Evolutionary conservation across 179 eudicot species (phyloP).

Genomic region (Monotropa hypopitys): DNA sequence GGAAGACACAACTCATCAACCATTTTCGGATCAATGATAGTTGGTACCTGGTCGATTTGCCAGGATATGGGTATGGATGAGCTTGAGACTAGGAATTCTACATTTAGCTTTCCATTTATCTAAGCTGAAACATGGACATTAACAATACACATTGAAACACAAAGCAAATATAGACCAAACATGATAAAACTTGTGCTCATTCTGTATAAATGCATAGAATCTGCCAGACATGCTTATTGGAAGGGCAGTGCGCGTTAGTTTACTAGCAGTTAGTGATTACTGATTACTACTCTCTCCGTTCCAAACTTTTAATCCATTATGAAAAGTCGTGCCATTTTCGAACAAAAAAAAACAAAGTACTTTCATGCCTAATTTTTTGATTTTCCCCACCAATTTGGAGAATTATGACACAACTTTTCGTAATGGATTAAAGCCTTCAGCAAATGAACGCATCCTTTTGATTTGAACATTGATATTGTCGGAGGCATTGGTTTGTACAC

Average conservation of each 20-base stretch:
- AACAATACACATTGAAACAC: background rate
- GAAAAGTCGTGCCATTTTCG: too few species aligned
- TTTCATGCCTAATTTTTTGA: too few species aligned
- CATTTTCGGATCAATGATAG: slow-evolving; percentile 83
- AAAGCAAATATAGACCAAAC: background rate
- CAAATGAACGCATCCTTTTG: background rate
- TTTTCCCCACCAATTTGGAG: too few species aligned
- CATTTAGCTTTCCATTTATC: background rate
- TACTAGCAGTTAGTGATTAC: background rate
- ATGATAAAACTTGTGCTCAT: background rate
- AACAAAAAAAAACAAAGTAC: too few species aligned
- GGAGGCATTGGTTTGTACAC: background rate
- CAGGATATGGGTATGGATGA: slow-evolving; percentile 82
- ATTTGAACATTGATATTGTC: background rate
- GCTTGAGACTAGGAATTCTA: slow-evolving; percentile 2
- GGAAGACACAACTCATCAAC: slow-evolving; percentile 96
- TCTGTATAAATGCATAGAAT: background rate
- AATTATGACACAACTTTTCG: too few species aligned
- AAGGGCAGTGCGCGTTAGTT: background rate
- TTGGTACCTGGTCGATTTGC: slow-evolving; percentile 95
- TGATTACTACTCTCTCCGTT: background rate
- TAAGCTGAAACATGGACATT: background rate
- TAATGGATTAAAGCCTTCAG: background rate
- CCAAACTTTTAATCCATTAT: too few species aligned
- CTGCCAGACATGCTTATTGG: background rate